Base-by-base conservation (phyloP, 257 asterid genomes). In the Handroanthus guayacan region DNA sequence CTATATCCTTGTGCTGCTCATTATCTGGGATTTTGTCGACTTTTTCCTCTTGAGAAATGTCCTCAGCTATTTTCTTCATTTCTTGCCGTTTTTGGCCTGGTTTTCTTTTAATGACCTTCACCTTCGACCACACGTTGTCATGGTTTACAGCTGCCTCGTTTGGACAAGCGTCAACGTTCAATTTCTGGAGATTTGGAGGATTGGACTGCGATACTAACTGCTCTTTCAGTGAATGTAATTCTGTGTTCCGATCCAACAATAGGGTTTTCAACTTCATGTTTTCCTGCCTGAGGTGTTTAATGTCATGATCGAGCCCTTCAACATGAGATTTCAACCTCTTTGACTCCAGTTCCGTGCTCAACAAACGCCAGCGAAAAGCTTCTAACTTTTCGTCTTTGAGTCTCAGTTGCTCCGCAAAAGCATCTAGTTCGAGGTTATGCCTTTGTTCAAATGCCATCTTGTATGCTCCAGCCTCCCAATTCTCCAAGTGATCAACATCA, bases 331-430 rank as follows among this genome's bases (percentile, higher is more conserved):
- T 89, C 66, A 91, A 5, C 82, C 89, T 82, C 86, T 92, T 92
- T 2, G 96, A 89, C 79, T 92, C 98, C 5, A 90, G 72, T 55
- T 95, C 98, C 96, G 77, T 86, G 86, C 92, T 92, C 77, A 92
- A 38, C 68, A 92, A 67, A 57, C 91, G 97, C 97, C 99, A 88
- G 2, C 89, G 90, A 0, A 82, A 78, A 45, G 96, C 89, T 85
- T 91, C 98, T 60, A 92, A 45, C 62, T 84, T 89, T 79, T 92
- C 96, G 64, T 95, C 97, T 81, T 88, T 92, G 70, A 84, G 69
- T 66, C 96, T 87, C 63, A 95, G 76, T 57, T 95, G 98, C 86
- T 95, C 99, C 4, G 89, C 87, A 76, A 95, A 95, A 74, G 98
- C 97, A 37, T 95, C 95, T 45, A 91, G 68, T 76, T 90, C 98